Evolutionary conservation across 129 eudicot species (phyloP), one percentile per base, ranked within the genome.

Genomic region (Lactuca sativa): DNA sequence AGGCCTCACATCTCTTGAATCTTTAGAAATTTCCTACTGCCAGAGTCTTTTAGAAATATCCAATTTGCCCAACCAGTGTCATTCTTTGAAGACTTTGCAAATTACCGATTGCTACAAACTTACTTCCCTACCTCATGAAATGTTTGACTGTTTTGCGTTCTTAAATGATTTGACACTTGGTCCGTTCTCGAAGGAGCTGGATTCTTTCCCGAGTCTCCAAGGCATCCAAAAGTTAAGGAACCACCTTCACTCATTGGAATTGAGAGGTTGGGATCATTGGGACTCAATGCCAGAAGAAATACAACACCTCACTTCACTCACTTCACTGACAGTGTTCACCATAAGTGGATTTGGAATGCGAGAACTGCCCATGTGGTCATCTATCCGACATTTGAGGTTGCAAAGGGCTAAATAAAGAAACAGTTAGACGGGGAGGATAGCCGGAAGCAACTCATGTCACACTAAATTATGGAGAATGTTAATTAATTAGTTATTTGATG

Each of bases 1-100:
- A 54, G 59, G 59, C 59, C 59, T 54, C 30, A 54, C 59, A 54
- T 54, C 59, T 54, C 59, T 54, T 16, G 59, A 54, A 54, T 0
- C 3, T 2, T 11, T 56, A 56, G n/a, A 9, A 56, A 56, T 56
- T 36, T 0, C 0, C 10, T 0, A 0, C 0, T 56, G 62, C 10
- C n/a, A 4, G 21, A 18, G 36, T 56, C 62, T 54, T 54, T 4
- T 16, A 54, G 59, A 7, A 54, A 54, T 53, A 53, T 33, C 61
- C 5, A 13, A 17, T 56, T 56, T 56, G 61, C 61, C 18, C 61
- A 56, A 56, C 1, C 30, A 56, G 33, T 6, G 34, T 6, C 33
- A 4, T 56, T 56, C 61, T 56, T 56, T 56, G 12, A 56, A 18
- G 33, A 13, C 7, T 9, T 33, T 56, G 7, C 2, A 3, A 17